Base-by-base conservation (phyloP, 768 basidiomycete genomes). In the Suillus hirtellus region DNA sequence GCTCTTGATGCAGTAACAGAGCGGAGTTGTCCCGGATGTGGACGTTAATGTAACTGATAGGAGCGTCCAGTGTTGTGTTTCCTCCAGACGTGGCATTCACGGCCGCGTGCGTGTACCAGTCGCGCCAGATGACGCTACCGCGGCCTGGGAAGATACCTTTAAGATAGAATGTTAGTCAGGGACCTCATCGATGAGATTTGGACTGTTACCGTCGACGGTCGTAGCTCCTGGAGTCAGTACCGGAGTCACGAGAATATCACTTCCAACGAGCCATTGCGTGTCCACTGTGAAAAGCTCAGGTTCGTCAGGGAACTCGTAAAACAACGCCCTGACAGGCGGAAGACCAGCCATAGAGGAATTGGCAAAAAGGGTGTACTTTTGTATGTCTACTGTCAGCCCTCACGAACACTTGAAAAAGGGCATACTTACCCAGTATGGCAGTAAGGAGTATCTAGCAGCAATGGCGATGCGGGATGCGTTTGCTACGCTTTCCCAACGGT, bases 401-500 rank as follows among this genome's bases (percentile, higher is more conserved):
- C 11, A 14, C 24, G 8, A 35, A 15, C 17, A 15, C 6, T 8
- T 17, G 35, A 11, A 15, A 24, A 1, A 7, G 50, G 37, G 47
- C 31, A 31, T 58, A 75, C 86, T 61, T 63, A 88, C 89, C 91
- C 91, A 93, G 76, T 92, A 92, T 0, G 90, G 90, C 58, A 93
- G 75, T 65, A 93, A 70, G 17, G 86, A 76, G 69, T 93, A 94
- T 43, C 91, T 82, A 38, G 84, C 80, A n/a, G 79, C 77, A 66
- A 93, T 91, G 4, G 89, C 90, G 19, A 79, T 87, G 21, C 88
- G 83, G 6, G 88, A 86, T 19, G 91, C 89, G 47, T 87, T 81
- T 1, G 89, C 89, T 15, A 93, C 92, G 60, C 86, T 89, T 61
- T 90, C 88, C 91, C 92, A 94, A 47, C 85, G 79, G 67, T 89